phyloP scores from a whole-genome alignment of 805 yeast genomes.

The Ogataea wickerhamii region DNA sequence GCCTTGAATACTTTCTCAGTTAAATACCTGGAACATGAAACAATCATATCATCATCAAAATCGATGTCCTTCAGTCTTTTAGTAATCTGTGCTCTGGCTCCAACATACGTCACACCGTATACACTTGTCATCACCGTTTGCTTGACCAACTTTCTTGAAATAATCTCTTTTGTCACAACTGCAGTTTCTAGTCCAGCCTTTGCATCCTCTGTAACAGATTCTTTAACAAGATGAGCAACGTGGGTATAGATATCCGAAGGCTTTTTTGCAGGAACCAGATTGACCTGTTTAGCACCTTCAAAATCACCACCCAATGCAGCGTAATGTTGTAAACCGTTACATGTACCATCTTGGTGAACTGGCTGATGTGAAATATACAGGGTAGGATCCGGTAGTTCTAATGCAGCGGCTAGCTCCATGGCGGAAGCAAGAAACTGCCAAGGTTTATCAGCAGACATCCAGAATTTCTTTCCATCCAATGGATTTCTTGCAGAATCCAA shows the following conservation, averaged over 20 bases:
- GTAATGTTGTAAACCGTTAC: constrained; percentile 83
- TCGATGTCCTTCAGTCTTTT: constrained; percentile 65
- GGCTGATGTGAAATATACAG: constrained; percentile 68
- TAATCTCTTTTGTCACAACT: constrained; percentile 50
- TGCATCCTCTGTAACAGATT: constrained; percentile 51
- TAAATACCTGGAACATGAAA: constrained; percentile 53
- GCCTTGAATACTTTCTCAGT: constrained; percentile 78
- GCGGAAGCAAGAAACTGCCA: constrained; percentile 78
- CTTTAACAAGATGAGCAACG: constrained; percentile 62
- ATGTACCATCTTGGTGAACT: constrained; percentile 83
- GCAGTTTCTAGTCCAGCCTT: constrained; percentile 55
- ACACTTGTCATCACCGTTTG: constrained; percentile 99
- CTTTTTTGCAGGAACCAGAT: constrained; percentile 61
- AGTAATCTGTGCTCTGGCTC: constrained; percentile 86
- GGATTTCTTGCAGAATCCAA: constrained; percentile 62
- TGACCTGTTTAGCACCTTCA: constrained; percentile 80
- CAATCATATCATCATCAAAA: constrained; percentile 37
- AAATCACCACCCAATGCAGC: constrained; percentile 85
- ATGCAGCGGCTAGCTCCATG: constrained; percentile 61
- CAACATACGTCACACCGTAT: constrained; percentile 92
- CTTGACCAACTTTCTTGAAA: constrained; percentile 85
- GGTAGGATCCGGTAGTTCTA: constrained; percentile 58
- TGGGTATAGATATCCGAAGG: constrained; percentile 76
- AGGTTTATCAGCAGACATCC: constrained; percentile 75
- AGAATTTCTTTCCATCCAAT: constrained; percentile 53